These are phyloP conservation scores for Gracilaria gracilis DNA, from an alignment of 23 red algal genomes.

Conservation along the genomic window DNA sequence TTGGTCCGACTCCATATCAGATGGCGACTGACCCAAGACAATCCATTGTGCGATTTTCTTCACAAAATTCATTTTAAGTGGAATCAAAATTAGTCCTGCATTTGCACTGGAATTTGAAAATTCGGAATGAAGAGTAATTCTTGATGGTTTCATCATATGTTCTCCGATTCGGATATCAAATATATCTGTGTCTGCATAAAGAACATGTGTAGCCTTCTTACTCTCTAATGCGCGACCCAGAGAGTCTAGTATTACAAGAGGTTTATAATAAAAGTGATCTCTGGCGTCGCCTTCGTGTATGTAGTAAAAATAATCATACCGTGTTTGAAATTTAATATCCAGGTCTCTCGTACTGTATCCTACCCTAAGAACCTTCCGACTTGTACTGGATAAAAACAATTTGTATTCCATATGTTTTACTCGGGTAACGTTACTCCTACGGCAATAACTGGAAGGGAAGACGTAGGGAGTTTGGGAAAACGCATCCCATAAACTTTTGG, in stretches of 20 bases:
- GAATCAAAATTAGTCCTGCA: neutral
- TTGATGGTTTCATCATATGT: neutral
- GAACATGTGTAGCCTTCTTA: neutral
- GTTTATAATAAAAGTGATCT: slow-evolving; percentile 14
- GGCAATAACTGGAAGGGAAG: no score
- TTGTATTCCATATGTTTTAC: neutral
- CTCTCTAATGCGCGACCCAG: neutral
- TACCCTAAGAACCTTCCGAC: neutral
- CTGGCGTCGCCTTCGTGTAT: neutral
- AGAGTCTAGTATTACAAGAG: neutral
- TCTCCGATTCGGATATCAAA: neutral
- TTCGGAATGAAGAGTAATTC: slow-evolving; percentile 6
- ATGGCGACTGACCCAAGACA: neutral
- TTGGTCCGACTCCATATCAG: neutral
- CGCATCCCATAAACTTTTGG: no score
- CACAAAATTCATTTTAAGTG: neutral
- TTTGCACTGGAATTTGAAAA: slow-evolving; percentile 6
- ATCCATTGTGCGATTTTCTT: neutral
- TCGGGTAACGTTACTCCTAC: neutral
- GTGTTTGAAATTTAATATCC: neutral
- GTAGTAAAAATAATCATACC: neutral
- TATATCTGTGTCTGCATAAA: neutral
- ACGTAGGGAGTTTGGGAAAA: no score
- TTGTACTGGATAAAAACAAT: neutral
- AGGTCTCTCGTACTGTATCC: neutral